Base-by-base conservation (phyloP, 2,329 filamentous ascomycete genomes). In the Cercospora sp. region DNA sequence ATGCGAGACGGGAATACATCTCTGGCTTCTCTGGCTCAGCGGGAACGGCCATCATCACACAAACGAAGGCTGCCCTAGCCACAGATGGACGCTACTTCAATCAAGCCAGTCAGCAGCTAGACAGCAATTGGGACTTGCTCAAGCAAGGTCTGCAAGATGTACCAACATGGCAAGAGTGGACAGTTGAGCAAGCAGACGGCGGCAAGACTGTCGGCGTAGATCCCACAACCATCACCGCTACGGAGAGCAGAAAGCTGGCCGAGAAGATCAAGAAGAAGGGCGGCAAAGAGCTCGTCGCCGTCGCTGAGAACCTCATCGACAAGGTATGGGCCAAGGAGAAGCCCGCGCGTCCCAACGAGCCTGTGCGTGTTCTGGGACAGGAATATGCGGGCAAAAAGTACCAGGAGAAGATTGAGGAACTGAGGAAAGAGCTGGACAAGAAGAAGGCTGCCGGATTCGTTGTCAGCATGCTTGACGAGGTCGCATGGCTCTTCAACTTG, bases 51-150 rank as follows among this genome's bases (percentile, higher is more conserved):
- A 90, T 99, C 61, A 86, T 99, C 66, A 95, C 94, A 2, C 86
- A 88, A 61, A 90, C 93, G 62, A 94, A 94, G 80, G 95, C 95
- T 16, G 92, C 93, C 13, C 83, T 99, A 66, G 93, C 95, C 12
- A 99, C 95, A 32, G 95, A 99, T 79, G 95, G 95, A 32, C 90
- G 95, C 72, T 99, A 99, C 81, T 99, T 98, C 85, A 98, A 97
- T 82, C 95, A 99, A 81, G 95, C 95, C 28, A 85, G 89, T 70
- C 92, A 94, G 76, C 93, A 99, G 80, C 87, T 99, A 32, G 95
- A 98, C 79, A 82, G 81, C 75, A 98, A 98, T 80, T 99, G 95
- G 95, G 84, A 87, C 61, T 84, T 99, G 49, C 84, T 99, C 70
- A 99, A 97, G 83, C 93, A 97, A 76, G 95, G 95, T 5, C 85